phyloP scores from a whole-genome alignment of 2,329 filamentous ascomycete genomes.

The Beauveria medogensis region DNA sequence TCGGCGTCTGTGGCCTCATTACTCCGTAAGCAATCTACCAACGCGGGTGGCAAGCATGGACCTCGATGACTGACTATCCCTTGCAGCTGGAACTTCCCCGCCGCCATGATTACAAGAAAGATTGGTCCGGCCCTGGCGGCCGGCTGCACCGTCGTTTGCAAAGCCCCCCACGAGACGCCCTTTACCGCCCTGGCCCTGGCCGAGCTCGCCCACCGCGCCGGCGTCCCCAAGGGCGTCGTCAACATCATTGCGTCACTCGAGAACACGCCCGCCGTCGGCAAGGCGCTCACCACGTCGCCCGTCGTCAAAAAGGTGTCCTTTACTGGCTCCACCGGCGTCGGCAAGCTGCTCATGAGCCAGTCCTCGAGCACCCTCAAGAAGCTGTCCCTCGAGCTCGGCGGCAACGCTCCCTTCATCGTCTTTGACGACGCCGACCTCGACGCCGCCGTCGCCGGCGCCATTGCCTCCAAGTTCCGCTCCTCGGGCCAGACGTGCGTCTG shows the following conservation, averaged over 20 bases:
- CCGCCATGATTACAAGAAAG: constrained; percentile 67
- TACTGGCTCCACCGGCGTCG: constrained; percentile 68
- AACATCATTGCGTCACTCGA: constrained; percentile 76
- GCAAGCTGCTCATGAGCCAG: constrained; percentile 81
- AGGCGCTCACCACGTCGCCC: constrained; percentile 62
- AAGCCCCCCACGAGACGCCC: constrained; percentile 86
- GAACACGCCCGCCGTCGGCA: constrained; percentile 74
- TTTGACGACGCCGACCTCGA: constrained; percentile 94
- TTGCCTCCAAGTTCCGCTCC: constrained; percentile 85
- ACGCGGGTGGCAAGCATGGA: too few species aligned
- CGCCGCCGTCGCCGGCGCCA: constrained; percentile 70
- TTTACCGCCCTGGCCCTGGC: constrained; percentile 83
- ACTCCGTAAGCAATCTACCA: constrained; percentile 46
- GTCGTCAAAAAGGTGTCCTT: constrained; percentile 87
- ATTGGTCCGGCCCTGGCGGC: constrained; percentile 72
- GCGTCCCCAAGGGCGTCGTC: constrained; percentile 82
- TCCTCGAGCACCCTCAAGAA: constrained; percentile 76
- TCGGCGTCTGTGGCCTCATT: constrained; percentile 76
- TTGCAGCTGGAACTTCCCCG: constrained; percentile 73
- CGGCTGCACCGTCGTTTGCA: constrained; percentile 91
- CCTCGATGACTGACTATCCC: not conserved
- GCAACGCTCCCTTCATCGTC: constrained; percentile 93
- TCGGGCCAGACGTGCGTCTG: constrained; percentile 95
- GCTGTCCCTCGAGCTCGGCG: constrained; percentile 80
- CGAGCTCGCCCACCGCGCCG: constrained; percentile 77